Conservation (phyloP, 2,329 filamentous ascomycete species). For the Iodosphaeria phyllophila region DNA sequence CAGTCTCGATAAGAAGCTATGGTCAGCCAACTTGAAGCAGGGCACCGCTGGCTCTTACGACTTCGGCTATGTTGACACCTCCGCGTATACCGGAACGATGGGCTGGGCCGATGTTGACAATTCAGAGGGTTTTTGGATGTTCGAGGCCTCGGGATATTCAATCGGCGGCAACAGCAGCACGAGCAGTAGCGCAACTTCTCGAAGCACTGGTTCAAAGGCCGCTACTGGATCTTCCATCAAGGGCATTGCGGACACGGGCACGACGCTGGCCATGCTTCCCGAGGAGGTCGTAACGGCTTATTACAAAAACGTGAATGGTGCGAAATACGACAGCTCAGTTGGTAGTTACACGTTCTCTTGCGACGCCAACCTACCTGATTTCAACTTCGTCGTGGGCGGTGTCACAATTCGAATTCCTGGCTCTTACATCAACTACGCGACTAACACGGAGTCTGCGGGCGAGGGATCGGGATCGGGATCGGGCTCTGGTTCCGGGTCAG, state of each 20-base stretch:
- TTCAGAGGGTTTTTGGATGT: slow-evolving; percentile 43
- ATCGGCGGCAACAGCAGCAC: slow-evolving; percentile 18
- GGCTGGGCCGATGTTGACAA: slow-evolving; percentile 35
- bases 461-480: no score
- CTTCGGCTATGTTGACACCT: slow-evolving; percentile 30
- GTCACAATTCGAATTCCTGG: slow-evolving; percentile 29
- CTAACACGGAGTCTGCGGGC: slow-evolving; percentile 21
- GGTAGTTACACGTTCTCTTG: slow-evolving; percentile 40
- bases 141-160: slow-evolving; percentile 34
- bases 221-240: no score
- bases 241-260: slow-evolving; percentile 41
- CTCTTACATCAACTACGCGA: slow-evolving; percentile 27
- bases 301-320: slow-evolving; percentile 34
- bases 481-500: no score
- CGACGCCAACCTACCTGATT: slow-evolving; percentile 24
- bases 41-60: slow-evolving; percentile 17
- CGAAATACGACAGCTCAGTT: slow-evolving; percentile 20
- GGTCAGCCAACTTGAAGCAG: slow-evolving; percentile 27
- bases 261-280: slow-evolving; percentile 40
- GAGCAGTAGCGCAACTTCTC: slow-evolving; percentile 6
- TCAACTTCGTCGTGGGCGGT: slow-evolving; percentile 10
- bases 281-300: slow-evolving; percentile 30
- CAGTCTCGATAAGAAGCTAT: slow-evolving; percentile 24
- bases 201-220: no score
- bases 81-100: slow-evolving; percentile 37